Base-by-base conservation (phyloP, 257 asterid species). In the Plantago elongata region DNA sequence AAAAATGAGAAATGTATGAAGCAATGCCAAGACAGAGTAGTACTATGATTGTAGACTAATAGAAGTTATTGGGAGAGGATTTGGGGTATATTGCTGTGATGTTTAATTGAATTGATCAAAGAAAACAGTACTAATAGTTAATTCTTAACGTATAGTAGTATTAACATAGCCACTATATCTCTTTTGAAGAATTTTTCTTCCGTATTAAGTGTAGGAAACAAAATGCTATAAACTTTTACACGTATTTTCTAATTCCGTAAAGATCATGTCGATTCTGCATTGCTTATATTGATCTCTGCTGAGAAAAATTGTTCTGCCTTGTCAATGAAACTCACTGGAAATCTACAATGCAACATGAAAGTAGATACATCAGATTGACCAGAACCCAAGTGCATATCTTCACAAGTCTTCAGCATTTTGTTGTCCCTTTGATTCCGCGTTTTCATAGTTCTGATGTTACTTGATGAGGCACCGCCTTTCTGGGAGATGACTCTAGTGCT, bases 261-360 rank as follows among this genome's bases (percentile, higher is more conserved):
- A 17, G 10, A 55, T 71, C 80, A 72, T 48, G 64, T 62, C 15
- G 65, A 47, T 49, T 49, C 74, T 43, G 38, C 66, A 58, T 60
- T 62, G 57, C 65, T 40, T 50, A 72, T 60, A 57, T 65, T 13
- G 38, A 57, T 44, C 69, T 81, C 92, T 45, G 81, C 80, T 34
- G 80, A 67, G 59, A 93, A 92, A 77, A 89, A 93, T 74, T 82
- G 77, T 62, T 89, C 87, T 3, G 92, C 96, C 75, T 74, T 93
- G 51, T 81, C 79, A 13, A 93, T 69, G 61, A 93, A 81, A 71
- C 84, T 81, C 47, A 51, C 61, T 15, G 99, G 90, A 80, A 86
- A 84, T 74, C 96, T 83, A 37, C 74, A 77, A 54, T 85, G 90
- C 81, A 84, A 73, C 95, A 77, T 79, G 71, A 79, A 62, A 47